Evolutionary conservation across 2,329 filamentous ascomycete genomes (phyloP).

Genomic region (Epichloe aotearoae): DNA sequence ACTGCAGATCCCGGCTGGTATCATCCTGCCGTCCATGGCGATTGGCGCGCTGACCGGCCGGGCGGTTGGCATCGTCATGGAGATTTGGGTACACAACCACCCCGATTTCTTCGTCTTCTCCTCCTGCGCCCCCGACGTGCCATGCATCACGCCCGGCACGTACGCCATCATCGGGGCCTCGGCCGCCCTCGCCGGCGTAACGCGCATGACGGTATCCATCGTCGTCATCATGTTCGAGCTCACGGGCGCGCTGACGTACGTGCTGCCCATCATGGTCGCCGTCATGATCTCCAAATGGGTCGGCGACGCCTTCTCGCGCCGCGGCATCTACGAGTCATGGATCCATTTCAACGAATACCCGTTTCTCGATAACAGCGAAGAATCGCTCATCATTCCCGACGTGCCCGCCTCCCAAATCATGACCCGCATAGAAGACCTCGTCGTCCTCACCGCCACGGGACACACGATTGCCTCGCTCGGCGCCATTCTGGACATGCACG

Average conservation of each 20-base stretch:
- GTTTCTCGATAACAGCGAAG: slow-evolving; percentile 80
- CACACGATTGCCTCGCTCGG: slow-evolving; percentile 72
- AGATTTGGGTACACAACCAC: slow-evolving; percentile 72
- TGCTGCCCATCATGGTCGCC: slow-evolving; percentile 96
- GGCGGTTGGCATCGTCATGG: slow-evolving; percentile 76
- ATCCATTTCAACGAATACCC: slow-evolving; percentile 94
- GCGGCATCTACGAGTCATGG: slow-evolving; percentile 96
- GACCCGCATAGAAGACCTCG: slow-evolving; percentile 82
- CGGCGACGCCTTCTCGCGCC: slow-evolving; percentile 82
- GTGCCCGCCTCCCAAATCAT: slow-evolving; percentile 79
- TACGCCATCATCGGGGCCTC: slow-evolving; percentile 96
- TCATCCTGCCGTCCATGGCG: slow-evolving; percentile 91
- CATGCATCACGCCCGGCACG: slow-evolving; percentile 84
- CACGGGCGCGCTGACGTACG: slow-evolving; percentile 88
- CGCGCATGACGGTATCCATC: slow-evolving; percentile 93
- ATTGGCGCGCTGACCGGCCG: slow-evolving; percentile 86
- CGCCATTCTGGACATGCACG: slow-evolving; percentile 56
- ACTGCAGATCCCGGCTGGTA: slow-evolving; percentile 85
- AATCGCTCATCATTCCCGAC: slow-evolving; percentile 62
- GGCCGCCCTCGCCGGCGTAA: slow-evolving; percentile 85
- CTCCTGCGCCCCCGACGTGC: slow-evolving; percentile 71
- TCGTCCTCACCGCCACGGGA: slow-evolving; percentile 73
- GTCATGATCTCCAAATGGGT: slow-evolving; percentile 99
- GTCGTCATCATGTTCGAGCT: slow-evolving; percentile 99
- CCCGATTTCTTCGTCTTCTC: slow-evolving; percentile 66